These are phyloP conservation scores for Aureobasidium sp. DNA, from an alignment of 2,329 filamentous ascomycete genomes.

Conservation along the genomic window DNA sequence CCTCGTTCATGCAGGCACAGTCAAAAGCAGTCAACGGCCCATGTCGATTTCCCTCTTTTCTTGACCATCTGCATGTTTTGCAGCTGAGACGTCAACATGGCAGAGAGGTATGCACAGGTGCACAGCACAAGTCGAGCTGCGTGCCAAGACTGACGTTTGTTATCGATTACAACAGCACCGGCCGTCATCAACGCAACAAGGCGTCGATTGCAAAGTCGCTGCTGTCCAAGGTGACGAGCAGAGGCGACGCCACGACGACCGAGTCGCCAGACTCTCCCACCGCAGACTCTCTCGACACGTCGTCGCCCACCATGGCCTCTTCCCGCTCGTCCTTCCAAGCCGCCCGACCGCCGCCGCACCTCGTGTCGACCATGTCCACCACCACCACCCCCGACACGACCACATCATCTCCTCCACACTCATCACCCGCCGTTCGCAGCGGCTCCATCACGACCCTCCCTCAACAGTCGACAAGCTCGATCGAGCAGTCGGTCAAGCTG, in stretches of 20 bases:
- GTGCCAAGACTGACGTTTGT: constrained; percentile 6
- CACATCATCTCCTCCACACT: background rate
- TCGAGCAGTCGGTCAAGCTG: constrained; percentile 90
- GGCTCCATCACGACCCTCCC: constrained; percentile 24
- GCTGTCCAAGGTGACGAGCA: constrained; percentile 47
- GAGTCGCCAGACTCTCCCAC: background rate
- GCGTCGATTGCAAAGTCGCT: constrained; percentile 49
- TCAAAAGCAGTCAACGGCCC: too few species aligned
- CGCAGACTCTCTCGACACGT: background rate
- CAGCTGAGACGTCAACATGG: background rate
- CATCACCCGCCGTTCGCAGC: constrained; percentile 21
- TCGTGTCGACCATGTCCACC: constrained; percentile 33
- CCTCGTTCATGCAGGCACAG: too few species aligned
- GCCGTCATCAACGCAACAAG: constrained; percentile 40
- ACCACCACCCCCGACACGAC: constrained; percentile 19
- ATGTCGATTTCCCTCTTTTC: too few species aligned
- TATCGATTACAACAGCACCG: background rate
- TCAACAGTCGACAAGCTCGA: constrained; percentile 33
- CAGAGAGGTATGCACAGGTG: constrained; percentile 17
- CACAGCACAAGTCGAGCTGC: too few species aligned
- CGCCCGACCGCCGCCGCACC: constrained; percentile 19
- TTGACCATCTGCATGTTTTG: background rate
- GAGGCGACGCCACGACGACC: constrained; percentile 31
- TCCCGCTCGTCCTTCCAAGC: background rate
- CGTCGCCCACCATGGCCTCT: constrained; percentile 3